Evolutionary conservation across 2,329 filamentous ascomycete species (phyloP).

Genomic region (Aspergillus udagawae): DNA sequence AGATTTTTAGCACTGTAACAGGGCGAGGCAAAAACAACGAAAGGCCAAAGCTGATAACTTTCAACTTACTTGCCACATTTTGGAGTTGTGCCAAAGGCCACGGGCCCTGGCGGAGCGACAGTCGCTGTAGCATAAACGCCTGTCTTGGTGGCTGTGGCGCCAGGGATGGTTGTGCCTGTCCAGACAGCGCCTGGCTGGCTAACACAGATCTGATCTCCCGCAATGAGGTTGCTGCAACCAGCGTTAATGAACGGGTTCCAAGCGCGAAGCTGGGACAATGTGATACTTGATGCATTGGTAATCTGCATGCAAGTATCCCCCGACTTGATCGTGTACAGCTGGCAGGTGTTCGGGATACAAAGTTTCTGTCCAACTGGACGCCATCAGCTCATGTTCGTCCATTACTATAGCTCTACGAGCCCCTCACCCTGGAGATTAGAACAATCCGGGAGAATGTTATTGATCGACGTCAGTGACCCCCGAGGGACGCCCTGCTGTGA

Average conservation of each 20-base stretch:
- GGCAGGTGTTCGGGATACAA: slow-evolving; percentile 2
- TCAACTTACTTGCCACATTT: slow-evolving; percentile 4
- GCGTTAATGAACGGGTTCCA: slow-evolving; percentile 9
- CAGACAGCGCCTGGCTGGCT: neutral
- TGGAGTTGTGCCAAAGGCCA: slow-evolving; percentile 3
- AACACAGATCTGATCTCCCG: slow-evolving; percentile 8
- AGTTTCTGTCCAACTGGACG: slow-evolving; percentile 1
- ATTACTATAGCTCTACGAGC: too few species aligned
- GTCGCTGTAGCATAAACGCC: slow-evolving; percentile 5
- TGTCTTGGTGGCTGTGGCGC: neutral
- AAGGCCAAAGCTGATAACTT: too few species aligned
- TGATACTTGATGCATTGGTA: neutral
- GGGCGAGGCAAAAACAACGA: too few species aligned
- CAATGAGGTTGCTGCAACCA: slow-evolving; percentile 8
- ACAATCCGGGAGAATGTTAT: slow-evolving; percentile 5
- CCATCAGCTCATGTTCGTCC: too few species aligned
- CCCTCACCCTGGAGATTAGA: slow-evolving; percentile 1
- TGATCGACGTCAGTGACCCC: neutral
- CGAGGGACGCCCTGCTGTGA: neutral
- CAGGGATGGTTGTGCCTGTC: neutral
- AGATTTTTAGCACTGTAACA: too few species aligned
- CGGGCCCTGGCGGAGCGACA: neutral
- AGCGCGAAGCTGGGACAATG: neutral
- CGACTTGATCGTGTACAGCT: neutral
- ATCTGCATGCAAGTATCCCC: slow-evolving; percentile 4